Evolutionary conservation across 495 filamentous ascomycete genomes (phyloP).

Genomic region (Cetradonia linearis): DNA sequence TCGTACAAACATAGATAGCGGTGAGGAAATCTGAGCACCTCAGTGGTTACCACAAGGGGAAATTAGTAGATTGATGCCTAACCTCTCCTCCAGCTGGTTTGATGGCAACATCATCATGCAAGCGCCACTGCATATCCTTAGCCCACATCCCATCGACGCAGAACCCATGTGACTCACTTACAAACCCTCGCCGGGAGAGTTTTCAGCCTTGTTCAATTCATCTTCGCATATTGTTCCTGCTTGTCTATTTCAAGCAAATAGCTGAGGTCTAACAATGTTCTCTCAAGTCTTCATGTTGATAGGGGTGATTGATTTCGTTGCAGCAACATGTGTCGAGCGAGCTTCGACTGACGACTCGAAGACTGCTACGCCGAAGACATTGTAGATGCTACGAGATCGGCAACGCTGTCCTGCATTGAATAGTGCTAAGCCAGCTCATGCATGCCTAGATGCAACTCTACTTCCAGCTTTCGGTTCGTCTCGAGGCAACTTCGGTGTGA

Average conservation of each 20-base stretch:
- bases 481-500: neutral
- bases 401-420: neutral
- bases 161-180: neutral
- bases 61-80: neutral
- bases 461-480: neutral
- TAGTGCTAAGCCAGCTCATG: neutral
- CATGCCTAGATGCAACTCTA: neutral
- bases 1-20: neutral
- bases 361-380: neutral
- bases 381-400: neutral
- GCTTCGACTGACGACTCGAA: neutral
- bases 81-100: neutral
- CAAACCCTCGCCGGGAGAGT: neutral
- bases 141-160: neutral
- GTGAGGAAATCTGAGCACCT: constrained; percentile 2
- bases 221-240: neutral
- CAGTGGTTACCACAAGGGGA: neutral
- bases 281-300: neutral
- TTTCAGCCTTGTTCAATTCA: neutral
- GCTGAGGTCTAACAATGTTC: neutral
- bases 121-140: neutral
- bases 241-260: neutral
- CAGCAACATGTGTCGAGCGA: neutral
- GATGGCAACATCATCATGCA: neutral
- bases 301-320: neutral